Conservation (phyloP, 768 basidiomycete genomes). For the Amanita rubescens region DNA sequence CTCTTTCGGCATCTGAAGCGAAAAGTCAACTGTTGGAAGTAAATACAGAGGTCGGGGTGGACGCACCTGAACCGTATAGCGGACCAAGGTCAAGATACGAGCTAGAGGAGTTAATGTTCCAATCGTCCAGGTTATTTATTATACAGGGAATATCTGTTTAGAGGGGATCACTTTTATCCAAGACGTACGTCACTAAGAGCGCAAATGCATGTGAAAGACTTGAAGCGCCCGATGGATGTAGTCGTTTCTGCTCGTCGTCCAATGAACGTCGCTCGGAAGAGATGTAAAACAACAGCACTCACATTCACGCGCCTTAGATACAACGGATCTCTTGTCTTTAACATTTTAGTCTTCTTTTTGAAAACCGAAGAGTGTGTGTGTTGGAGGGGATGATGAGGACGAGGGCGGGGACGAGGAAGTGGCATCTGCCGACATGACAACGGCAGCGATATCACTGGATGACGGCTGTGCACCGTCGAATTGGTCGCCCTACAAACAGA, state of each 20-base stretch:
- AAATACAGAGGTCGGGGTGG: background rate
- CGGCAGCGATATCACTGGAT: too few species aligned
- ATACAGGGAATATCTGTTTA: slow-evolving; percentile 41
- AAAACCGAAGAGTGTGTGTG: background rate
- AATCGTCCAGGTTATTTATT: slow-evolving; percentile 35
- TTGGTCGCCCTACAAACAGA: background rate
- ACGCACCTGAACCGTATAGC: slow-evolving; percentile 44
- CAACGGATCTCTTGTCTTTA: background rate
- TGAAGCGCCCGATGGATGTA: slow-evolving; percentile 52
- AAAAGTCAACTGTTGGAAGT: background rate
- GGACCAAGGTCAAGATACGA: slow-evolving; percentile 52
- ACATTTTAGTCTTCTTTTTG: background rate
- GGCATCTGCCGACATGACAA: background rate
- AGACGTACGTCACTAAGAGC: slow-evolving; percentile 39
- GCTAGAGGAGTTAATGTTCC: slow-evolving; percentile 42
- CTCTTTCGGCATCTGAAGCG: slow-evolving; percentile 29
- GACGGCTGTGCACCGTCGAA: background rate
- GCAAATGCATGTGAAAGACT: slow-evolving; percentile 63
- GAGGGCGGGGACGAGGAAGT: background rate
- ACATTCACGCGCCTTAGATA: slow-evolving; percentile 30
- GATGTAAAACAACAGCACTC: slow-evolving; percentile 23
- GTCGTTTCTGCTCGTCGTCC: slow-evolving; percentile 18
- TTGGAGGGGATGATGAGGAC: too few species aligned
- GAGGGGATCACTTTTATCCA: too few species aligned
- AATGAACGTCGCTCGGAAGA: slow-evolving; percentile 13